Conservation (phyloP, 129 eudicot genomes). For the Flaveria linearis region DNA sequence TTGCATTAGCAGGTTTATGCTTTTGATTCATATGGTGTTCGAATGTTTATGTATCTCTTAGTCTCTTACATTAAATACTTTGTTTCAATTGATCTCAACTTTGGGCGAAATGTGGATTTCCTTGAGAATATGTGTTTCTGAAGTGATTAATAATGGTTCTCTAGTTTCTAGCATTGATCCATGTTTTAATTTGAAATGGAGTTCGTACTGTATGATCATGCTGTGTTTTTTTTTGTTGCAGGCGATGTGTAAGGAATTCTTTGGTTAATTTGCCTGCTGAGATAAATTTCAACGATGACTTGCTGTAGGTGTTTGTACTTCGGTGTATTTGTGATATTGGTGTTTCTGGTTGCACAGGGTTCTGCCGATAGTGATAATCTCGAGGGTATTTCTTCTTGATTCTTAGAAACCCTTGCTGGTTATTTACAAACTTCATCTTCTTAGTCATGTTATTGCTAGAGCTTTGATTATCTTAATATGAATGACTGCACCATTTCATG, state of each 20-base stretch:
- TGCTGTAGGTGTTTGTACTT: constrained; percentile 36
- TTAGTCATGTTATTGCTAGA: neutral
- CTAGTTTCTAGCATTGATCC: constrained; percentile 34
- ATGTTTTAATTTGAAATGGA: neutral
- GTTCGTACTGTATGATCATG: neutral
- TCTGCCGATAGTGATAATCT: constrained; percentile 52
- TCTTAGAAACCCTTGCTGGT: neutral
- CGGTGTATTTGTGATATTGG: constrained; percentile 34
- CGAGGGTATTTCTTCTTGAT: constrained; percentile 49
- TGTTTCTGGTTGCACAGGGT: constrained; percentile 32
- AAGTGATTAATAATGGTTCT: constrained; percentile 33
- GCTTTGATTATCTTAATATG: constrained; percentile 3
- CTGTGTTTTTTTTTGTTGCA: constrained; percentile 21
- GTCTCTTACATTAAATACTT: neutral
- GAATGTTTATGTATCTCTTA: constrained; percentile 5
- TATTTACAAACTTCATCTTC: neutral
- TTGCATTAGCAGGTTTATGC: constrained; percentile 22
- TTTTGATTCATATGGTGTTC: constrained; percentile 17
- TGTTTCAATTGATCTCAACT: neutral
- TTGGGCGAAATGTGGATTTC: too few relatives aligned
- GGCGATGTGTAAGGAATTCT: constrained; percentile 19
- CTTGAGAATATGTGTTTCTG: constrained; percentile 26
- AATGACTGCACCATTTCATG: neutral
- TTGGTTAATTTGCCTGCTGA: constrained; percentile 23
- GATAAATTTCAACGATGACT: constrained; percentile 36